A percentile compares a stretch with the other conserved stretches of the same genome.
phyloP scores from a whole-genome alignment of 176 grass and related monocot genomes.

The Thinopyrum elongatum region DNA sequence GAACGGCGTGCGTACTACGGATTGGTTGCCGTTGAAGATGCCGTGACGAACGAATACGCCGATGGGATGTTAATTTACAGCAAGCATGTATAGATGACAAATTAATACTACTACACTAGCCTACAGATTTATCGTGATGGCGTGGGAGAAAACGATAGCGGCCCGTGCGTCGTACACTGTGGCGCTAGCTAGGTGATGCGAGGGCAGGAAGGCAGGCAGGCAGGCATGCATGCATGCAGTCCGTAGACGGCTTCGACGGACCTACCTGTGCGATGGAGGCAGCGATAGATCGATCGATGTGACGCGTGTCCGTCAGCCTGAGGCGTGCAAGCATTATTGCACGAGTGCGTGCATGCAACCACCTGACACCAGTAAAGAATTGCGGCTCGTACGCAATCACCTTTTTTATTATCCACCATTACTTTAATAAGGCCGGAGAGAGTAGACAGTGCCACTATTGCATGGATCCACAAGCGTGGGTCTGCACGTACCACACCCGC shows the following conservation, averaged over 20 bases:
- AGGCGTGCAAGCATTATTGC: conserved; percentile 13
- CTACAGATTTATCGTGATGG: background rate
- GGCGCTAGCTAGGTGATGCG: background rate
- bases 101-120: too few species aligned
- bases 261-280: background rate
- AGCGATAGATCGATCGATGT: background rate
- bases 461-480: background rate
- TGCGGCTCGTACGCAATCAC: background rate
- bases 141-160: background rate
- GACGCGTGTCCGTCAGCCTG: background rate
- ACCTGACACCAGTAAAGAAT: background rate
- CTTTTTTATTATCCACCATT: background rate
- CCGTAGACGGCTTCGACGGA: background rate
- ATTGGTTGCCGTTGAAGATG: too few species aligned
- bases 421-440: background rate
- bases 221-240: background rate
- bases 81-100: background rate
- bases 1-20: too few species aligned
- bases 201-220: background rate
- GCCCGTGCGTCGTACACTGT: background rate
- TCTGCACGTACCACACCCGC: too few species aligned
- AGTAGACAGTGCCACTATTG: background rate
- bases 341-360: background rate
- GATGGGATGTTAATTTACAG: too few species aligned
- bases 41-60: too few species aligned